Evolutionary conservation across 2,329 filamentous ascomycete species (phyloP), one percentile per base, ranked within the genome.

Genomic region (Ascochyta koolunga): DNA sequence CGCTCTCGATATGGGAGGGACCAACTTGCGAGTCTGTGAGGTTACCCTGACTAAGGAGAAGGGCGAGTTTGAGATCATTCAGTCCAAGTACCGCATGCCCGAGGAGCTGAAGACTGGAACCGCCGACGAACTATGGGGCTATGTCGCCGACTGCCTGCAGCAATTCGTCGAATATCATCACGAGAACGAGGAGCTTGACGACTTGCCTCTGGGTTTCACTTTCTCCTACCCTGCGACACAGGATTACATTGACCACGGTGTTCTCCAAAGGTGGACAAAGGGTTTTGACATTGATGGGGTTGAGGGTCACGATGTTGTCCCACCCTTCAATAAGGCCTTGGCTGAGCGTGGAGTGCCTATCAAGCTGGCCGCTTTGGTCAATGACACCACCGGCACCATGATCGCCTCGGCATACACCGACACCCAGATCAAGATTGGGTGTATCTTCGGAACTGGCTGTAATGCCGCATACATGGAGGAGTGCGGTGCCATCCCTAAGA

Each of bases 381-480:
- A 99, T 75, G 95, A 99, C 75, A 99, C 95, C 41, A 98, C 93
- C 16, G 95, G 95, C 68, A 99, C 95, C 27, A 81, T 99, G 68
- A 96, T 99, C 69, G 95, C 95, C 57, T 98, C 93, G 22, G 89
- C 91, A 25, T 99, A 99, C 78, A 98, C 93, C n/a, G 93, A 99
- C 73, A 80, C 88, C 39, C 86, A 88, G 65, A 96, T 97, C 85
- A 92, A 87, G 78, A 95, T 98, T 68, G 95, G 95, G 50, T 97
- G 93, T 77, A 99, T 99, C 72, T 99, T 99, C 69, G 95, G 95
- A 67, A 99, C 95, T 11, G 95, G 95, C 55, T 97, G 95, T 80
- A 99, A 99, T 70, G 95, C 93, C 35, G 95, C 95, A 33, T 99
- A 99, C 80, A 96, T 99, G 89, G 95, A 99, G 78, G 79, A 96